Evolutionary conservation across 2,329 filamentous ascomycete species (phyloP).

Genomic region (Purpureocillium lavendulum): DNA sequence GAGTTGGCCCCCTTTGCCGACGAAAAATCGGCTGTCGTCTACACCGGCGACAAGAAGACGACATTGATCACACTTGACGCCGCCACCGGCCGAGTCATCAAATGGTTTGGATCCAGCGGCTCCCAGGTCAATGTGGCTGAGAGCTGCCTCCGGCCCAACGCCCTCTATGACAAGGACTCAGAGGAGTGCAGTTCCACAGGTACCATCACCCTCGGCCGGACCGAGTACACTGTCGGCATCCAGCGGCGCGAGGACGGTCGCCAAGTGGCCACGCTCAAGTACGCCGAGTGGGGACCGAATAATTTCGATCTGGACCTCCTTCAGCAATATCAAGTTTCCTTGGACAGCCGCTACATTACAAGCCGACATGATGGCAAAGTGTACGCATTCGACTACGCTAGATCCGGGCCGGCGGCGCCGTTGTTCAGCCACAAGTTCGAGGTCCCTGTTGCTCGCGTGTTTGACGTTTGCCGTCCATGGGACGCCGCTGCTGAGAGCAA

Average conservation of each 20-base stretch:
- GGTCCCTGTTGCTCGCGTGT: conserved; percentile 77
- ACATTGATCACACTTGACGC: conserved; percentile 86
- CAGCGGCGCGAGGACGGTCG: conserved; percentile 60
- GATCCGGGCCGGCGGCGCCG: conserved; percentile 39
- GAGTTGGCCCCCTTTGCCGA: conserved; percentile 70
- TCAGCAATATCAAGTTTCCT: conserved; percentile 68
- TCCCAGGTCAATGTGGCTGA: conserved; percentile 60
- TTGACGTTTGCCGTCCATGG: conserved; percentile 73
- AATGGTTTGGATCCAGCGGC: conserved; percentile 72
- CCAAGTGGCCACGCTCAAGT: conserved; percentile 80
- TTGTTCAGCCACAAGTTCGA: conserved; percentile 62
- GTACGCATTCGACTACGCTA: conserved; percentile 66
- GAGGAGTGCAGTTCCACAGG: conserved; percentile 74
- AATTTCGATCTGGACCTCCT: conserved; percentile 83
- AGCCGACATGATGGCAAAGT: conserved; percentile 78
- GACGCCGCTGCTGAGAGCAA: conserved; percentile 55
- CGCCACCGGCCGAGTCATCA: conserved; percentile 70
- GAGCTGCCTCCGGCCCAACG: conserved; percentile 65
- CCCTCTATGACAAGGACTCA: conserved; percentile 55
- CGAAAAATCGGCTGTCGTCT: conserved; percentile 70
- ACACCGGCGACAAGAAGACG: conserved; percentile 86
- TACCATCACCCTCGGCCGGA: conserved; percentile 74
- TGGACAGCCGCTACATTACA: conserved; percentile 85
- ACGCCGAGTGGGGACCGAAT: conserved; percentile 92
- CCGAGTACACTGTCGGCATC: conserved; percentile 85